Conservation (phyloP, 2,329 filamentous ascomycete genomes). For the Epichloe uncinata region DNA sequence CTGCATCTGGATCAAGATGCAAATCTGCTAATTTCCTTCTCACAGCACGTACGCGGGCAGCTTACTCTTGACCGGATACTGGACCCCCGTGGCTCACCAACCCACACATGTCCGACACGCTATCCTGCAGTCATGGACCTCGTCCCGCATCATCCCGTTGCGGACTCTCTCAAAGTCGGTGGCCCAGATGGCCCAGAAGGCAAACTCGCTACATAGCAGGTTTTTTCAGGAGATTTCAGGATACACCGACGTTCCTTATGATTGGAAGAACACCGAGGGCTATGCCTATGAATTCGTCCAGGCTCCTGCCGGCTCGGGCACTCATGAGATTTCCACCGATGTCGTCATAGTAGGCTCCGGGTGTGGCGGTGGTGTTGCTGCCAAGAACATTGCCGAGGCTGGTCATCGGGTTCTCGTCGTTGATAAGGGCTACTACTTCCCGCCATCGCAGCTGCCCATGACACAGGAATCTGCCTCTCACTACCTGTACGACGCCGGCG, state of each 20-base stretch:
- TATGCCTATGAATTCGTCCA: conserved; percentile 51
- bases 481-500: conserved; percentile 58
- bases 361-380: conserved; percentile 69
- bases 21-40: conserved; percentile 1
- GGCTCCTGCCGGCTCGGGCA: conserved; percentile 26
- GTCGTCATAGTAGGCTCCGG: conserved; percentile 79
- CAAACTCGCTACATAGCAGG: conserved; percentile 42
- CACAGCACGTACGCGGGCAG: conserved; percentile 47
- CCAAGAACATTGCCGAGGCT: conserved; percentile 67
- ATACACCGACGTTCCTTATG: conserved; percentile 39
- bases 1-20: too few species aligned
- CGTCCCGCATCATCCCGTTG: conserved; percentile 40
- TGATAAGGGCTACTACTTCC: conserved; percentile 70
- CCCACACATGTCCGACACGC: conserved; percentile 45
- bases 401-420: conserved; percentile 66
- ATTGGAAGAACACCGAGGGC: conserved; percentile 35
- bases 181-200: conserved; percentile 37
- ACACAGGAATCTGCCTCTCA: conserved; percentile 41
- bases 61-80: conserved; percentile 53
- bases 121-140: conserved; percentile 50
- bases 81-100: conserved; percentile 48
- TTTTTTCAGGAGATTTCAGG: conserved; percentile 41
- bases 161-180: conserved; percentile 43
- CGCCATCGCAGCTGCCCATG: conserved; percentile 64
- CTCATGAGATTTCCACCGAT: conserved; percentile 59